Evolutionary conservation across 768 basidiomycete species (phyloP).

Genomic region (Termitomyces sp.): DNA sequence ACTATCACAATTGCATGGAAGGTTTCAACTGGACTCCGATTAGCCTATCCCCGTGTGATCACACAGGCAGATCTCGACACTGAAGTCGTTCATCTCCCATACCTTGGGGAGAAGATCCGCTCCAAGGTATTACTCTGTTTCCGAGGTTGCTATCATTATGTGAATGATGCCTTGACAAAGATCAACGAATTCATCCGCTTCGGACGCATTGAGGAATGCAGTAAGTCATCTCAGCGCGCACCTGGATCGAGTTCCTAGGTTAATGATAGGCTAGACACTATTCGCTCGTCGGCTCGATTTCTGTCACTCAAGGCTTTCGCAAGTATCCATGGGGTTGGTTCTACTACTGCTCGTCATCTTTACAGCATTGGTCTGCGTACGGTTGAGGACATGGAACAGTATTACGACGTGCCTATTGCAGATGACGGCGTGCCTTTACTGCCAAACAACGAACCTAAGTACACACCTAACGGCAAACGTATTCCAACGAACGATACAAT

Average conservation of each 20-base stretch:
- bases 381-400: conserved; percentile 63
- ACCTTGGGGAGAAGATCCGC: conserved; percentile 47
- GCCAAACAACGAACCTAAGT: conserved; percentile 18
- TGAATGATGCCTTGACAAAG: conserved; percentile 28
- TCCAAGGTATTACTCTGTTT: conserved; percentile 39
- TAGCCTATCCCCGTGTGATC: conserved; percentile 50
- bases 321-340: conserved; percentile 71
- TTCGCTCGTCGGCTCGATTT: conserved; percentile 49
- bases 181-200: conserved; percentile 58
- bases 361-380: conserved; percentile 66
- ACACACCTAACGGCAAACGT: conserved; percentile 32
- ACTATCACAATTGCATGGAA: neutral
- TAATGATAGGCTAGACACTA: conserved; percentile 36
- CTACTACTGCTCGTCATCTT: conserved; percentile 61
- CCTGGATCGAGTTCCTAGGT: neutral
- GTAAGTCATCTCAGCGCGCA: conserved; percentile 29
- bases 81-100: conserved; percentile 43
- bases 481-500: conserved; percentile 15
- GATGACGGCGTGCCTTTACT: neutral
- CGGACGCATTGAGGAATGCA: conserved; percentile 58
- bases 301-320: conserved; percentile 54
- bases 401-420: conserved; percentile 47
- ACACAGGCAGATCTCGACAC: conserved; percentile 30
- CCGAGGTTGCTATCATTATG: neutral
- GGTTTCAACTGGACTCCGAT: neutral